These are phyloP conservation scores for Cutaneotrichosporon cyanovorans DNA, from an alignment of 1,284 basidiomycete species.

Conservation along the genomic window DNA sequence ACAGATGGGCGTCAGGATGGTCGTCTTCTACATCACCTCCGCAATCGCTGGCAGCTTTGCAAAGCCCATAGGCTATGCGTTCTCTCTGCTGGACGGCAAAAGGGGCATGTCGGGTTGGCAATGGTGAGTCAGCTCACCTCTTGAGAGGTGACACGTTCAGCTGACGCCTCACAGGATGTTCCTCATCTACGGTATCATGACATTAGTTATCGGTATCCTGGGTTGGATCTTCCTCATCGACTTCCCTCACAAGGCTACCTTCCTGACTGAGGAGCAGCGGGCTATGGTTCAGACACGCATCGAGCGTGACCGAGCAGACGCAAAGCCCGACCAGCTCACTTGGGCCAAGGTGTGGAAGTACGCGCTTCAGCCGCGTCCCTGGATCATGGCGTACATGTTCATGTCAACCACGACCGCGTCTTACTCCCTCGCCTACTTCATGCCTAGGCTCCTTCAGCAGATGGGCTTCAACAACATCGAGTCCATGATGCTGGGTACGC, in stretches of 20 bases:
- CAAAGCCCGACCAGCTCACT: conserved; percentile 44
- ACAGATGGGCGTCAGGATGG: conserved; percentile 41
- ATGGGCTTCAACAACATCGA: conserved; percentile 39
- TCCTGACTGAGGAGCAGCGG: conserved; percentile 11
- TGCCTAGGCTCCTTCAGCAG: conserved; percentile 45
- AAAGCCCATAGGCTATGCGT: conserved; percentile 11
- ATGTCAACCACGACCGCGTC: conserved; percentile 23
- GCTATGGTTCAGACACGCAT: conserved; percentile 10
- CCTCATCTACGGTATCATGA: conserved; percentile 10
- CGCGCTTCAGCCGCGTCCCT: conserved; percentile 43
- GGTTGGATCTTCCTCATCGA: conserved; percentile 10
- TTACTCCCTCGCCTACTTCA: conserved; percentile 37
- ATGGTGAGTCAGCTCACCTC: no score
- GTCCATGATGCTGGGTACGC: conserved; percentile 42
- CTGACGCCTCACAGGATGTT: conserved; percentile 13
- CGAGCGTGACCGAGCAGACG: conserved; percentile 34
- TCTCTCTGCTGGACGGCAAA: conserved; percentile 10
- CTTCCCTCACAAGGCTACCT: conserved; percentile 16
- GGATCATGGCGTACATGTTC: conserved; percentile 47
- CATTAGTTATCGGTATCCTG: conserved; percentile 7
- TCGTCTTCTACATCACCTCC: conserved; percentile 44
- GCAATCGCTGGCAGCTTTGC: conserved; percentile 16
- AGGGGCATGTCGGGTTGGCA: conserved; percentile 6
- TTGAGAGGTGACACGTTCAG: conserved; percentile 7
- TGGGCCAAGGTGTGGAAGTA: conserved; percentile 26